phyloP scores from a whole-genome alignment of 148 eudicot species.

The Silene uniflora region DNA sequence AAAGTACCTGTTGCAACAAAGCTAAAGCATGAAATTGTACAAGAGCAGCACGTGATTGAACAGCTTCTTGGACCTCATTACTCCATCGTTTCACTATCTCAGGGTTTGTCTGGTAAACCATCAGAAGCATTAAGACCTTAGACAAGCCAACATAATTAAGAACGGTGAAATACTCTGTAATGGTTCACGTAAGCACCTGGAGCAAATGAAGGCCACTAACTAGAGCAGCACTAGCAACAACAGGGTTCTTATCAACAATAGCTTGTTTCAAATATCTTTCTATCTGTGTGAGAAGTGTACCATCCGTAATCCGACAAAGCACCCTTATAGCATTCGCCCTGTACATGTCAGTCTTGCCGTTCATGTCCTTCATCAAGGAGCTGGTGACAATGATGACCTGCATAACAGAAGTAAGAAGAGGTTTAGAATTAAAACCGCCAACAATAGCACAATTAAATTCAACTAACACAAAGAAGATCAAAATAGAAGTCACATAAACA shows the following conservation, averaged over 20 bases:
- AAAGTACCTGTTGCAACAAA: conserved; percentile 79
- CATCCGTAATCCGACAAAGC: conserved; percentile 85
- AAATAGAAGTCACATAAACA: background rate
- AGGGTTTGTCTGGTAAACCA: conserved; percentile 71
- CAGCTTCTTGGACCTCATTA: conserved; percentile 97
- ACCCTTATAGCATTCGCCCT: conserved; percentile 97
- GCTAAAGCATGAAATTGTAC: conserved; percentile 97
- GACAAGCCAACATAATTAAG: background rate
- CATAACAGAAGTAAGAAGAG: conserved; percentile 4
- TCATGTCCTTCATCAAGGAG: conserved; percentile 98
- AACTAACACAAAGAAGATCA: background rate
- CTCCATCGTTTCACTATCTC: conserved; percentile 99
- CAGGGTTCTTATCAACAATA: conserved; percentile 94
- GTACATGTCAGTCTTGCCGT: conserved; percentile 95
- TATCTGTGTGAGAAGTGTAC: conserved; percentile 90
- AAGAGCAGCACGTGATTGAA: conserved; percentile 94
- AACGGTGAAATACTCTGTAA: background rate
- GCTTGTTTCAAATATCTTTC: conserved; percentile 98
- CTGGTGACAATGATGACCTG: conserved; percentile 94
- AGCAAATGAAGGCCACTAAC: conserved; percentile 93
- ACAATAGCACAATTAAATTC: background rate
- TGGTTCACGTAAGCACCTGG: conserved; percentile 47
- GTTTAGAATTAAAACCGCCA: conserved; percentile 20
- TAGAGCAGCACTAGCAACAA: conserved; percentile 97
- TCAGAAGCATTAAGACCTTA: background rate